Evolutionary conservation across 164 flowering plant species (phyloP).

Genomic region (Vitis amurensis): DNA sequence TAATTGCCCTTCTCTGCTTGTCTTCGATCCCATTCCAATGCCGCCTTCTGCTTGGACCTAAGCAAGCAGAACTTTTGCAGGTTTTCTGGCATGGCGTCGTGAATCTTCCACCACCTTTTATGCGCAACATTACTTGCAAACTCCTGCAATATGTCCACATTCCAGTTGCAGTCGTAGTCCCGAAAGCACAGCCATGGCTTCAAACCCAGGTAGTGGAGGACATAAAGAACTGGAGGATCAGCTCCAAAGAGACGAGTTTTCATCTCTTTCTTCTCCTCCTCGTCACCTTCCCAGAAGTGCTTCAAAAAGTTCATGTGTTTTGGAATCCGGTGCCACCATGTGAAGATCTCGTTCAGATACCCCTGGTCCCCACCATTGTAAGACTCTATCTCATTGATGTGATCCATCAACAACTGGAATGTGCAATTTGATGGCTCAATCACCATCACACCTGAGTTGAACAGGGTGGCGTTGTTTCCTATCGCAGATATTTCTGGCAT

Average conservation of each 20-base stretch:
- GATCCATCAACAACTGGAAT: slow-evolving; percentile 80
- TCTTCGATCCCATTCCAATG: slow-evolving; percentile 86
- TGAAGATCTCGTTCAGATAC: slow-evolving; percentile 80
- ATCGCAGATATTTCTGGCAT: slow-evolving; percentile 90
- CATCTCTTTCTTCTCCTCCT: slow-evolving; percentile 60
- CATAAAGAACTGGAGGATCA: slow-evolving; percentile 83
- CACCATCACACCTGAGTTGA: slow-evolving; percentile 95
- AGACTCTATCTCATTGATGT: slow-evolving; percentile 80
- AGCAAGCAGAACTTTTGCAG: slow-evolving; percentile 78
- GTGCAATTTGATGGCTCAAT: slow-evolving; percentile 91
- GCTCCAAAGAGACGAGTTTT: slow-evolving; percentile 77
- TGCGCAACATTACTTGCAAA: slow-evolving; percentile 92
- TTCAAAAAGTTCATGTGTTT: slow-evolving; percentile 91
- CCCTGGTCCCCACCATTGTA: slow-evolving; percentile 98
- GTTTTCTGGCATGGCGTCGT: slow-evolving; percentile 83
- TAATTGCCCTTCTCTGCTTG: slow-evolving; percentile 84
- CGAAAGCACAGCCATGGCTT: slow-evolving; percentile 98
- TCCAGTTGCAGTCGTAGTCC: slow-evolving; percentile 95
- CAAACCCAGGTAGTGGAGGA: slow-evolving; percentile 79
- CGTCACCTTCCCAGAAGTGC: slow-evolving; percentile 87
- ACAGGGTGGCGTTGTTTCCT: slow-evolving; percentile 85
- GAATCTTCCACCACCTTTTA: slow-evolving; percentile 85
- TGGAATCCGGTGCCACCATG: slow-evolving; percentile 98
- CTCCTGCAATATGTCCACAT: slow-evolving; percentile 72
- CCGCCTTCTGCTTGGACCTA: slow-evolving; percentile 83